phyloP scores from a whole-genome alignment of 768 basidiomycete genomes.

The Leccinum subtestaceum region DNA sequence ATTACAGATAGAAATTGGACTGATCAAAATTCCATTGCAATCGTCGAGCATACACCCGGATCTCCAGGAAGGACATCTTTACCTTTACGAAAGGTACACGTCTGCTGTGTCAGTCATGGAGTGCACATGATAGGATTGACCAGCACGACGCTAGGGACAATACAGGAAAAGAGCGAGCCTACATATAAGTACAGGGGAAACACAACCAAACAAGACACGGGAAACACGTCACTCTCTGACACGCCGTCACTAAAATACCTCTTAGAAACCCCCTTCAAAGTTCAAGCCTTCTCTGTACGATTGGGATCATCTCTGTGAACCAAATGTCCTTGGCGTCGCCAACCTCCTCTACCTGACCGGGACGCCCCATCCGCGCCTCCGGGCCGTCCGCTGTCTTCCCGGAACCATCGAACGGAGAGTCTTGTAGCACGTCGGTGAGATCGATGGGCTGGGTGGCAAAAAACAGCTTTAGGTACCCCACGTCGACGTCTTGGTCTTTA shows the following conservation, averaged over 20 bases:
- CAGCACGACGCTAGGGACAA: too few relatives aligned
- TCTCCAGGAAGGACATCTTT: too few relatives aligned
- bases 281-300: conserved; percentile 13
- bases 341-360: not conserved
- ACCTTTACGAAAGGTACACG: too few relatives aligned
- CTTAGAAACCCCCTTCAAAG: not conserved
- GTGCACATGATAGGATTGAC: not conserved
- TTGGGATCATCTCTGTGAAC: conserved; percentile 20
- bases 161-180: too few relatives aligned
- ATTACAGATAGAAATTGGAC: too few relatives aligned
- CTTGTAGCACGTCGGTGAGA: not conserved
- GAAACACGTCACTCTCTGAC: too few relatives aligned
- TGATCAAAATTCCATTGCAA: too few relatives aligned
- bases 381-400: not conserved
- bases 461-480: not conserved
- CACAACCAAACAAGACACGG: too few relatives aligned
- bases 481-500: not conserved
- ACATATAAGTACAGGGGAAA: too few relatives aligned
- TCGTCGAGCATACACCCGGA: too few relatives aligned
- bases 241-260: not conserved
- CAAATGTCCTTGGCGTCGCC: conserved; percentile 11
- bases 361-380: not conserved
- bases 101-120: too few relatives aligned
- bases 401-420: not conserved
- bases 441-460: not conserved